Base-by-base conservation (phyloP, 2,329 filamentous ascomycete genomes). In the Pseudomassariella vexata region DNA sequence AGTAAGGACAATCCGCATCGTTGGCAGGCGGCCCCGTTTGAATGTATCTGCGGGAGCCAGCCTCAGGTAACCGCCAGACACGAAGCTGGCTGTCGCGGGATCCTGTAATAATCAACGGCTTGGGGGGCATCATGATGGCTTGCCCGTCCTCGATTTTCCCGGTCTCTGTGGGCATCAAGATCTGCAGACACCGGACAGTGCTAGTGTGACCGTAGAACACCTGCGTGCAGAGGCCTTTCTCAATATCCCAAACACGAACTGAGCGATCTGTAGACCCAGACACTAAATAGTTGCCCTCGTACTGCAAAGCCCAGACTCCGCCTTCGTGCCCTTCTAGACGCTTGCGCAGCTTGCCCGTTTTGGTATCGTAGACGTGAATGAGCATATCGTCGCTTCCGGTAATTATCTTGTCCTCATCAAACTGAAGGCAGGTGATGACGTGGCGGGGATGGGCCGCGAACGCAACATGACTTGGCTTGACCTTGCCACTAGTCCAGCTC, bases 161-260 rank as follows among this genome's bases (percentile, higher is more conserved):
- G 2, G 88, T 78, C 49, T 88, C 74, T 1, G 82, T 81, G 1
- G 92, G 88, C 71, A 94, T 83, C 25, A 98, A 68, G 35, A 98
- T 96, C 53, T 96, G 89, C 39, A 98, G 66, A 53, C 92, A 98
- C 42, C 92, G 82, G 4, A 98, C 92, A 10, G 92, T 98, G 24
- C 90, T 96, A 8, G 92, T 98, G 54, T 98, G 92, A 1, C 92
- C 94, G 52, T 95, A 89, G 55, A 98, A 98, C 1, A 95, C 82
- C 54, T 98, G 92, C 9, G 89, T 90, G 57, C 90, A 95, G 27
- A 85, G 76, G 1, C 89, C 92, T 48, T 83, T 83, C 52, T 94
- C 87, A 42, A 98, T 95, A 54, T 98, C 90, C 92, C 92, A 98
- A 0, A 98, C 90, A n/a, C 92, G 80, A n/a, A 98, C 92, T 9